phyloP scores from a whole-genome alignment of 2,329 filamentous ascomycete species.

The Rutstroemia sp. region DNA sequence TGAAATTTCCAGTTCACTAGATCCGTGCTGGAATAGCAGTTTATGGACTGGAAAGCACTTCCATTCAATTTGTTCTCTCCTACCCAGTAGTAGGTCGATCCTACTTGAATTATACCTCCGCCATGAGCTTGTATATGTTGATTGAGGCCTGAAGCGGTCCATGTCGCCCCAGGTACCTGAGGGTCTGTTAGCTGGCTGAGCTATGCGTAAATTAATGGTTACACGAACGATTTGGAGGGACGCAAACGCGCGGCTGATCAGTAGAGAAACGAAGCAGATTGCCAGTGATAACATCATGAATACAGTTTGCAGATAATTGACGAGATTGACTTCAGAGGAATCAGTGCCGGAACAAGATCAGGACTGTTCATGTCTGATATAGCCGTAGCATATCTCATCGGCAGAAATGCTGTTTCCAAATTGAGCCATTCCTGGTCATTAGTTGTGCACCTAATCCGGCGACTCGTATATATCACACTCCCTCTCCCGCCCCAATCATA shows the following conservation, averaged over 20 bases:
- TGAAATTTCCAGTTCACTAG: slow-evolving; percentile 58
- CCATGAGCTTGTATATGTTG: slow-evolving; percentile 61
- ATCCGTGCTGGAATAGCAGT: slow-evolving; percentile 58
- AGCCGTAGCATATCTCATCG: background rate
- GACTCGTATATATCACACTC: background rate
- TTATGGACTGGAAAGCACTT: slow-evolving; percentile 53
- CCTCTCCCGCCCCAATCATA: background rate
- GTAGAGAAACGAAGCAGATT: background rate
- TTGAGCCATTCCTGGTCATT: background rate
- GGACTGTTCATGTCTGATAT: too few relatives aligned
- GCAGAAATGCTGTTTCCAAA: background rate
- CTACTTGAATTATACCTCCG: slow-evolving; percentile 52
- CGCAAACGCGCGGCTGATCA: background rate
- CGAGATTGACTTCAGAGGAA: background rate
- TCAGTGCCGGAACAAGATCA: background rate
- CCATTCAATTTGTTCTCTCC: slow-evolving; percentile 64
- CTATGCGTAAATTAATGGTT: too few relatives aligned
- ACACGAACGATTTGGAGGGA: slow-evolving; percentile 6
- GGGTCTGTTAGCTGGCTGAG: background rate
- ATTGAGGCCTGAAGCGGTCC: slow-evolving; percentile 29
- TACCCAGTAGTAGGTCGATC: slow-evolving; percentile 56
- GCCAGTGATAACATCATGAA: background rate
- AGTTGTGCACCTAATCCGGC: background rate
- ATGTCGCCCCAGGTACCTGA: slow-evolving; percentile 26
- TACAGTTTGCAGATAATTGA: background rate